Conservation (phyloP, 2,329 filamentous ascomycete species). For the Helotiales sp. region DNA sequence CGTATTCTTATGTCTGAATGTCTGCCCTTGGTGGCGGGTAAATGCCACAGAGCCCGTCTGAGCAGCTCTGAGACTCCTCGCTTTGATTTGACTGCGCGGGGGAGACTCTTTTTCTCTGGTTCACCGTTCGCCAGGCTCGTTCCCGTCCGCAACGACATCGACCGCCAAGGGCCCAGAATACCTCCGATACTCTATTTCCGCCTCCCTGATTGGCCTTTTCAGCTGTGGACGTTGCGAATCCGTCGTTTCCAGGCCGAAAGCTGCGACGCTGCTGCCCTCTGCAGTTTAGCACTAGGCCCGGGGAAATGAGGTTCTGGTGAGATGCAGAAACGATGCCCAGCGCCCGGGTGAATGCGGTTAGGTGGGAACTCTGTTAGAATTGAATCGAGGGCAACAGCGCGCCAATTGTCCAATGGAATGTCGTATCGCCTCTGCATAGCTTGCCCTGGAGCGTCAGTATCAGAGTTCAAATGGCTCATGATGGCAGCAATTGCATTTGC, state of each 20-base stretch:
- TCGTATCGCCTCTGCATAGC: neutral
- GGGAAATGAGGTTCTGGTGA: constrained; percentile 18
- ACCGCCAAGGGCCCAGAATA: neutral
- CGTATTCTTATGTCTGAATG: too few relatives aligned
- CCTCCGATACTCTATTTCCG: too few relatives aligned
- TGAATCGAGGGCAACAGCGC: constrained; percentile 11
- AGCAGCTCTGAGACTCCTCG: neutral
- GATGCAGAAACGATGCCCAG: constrained; percentile 16
- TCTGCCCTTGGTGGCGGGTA: neutral
- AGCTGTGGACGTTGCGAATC: neutral
- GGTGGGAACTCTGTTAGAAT: constrained; percentile 6
- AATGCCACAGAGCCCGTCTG: neutral
- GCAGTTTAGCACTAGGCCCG: constrained; percentile 6
- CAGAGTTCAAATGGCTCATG: neutral
- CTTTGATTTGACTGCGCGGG: neutral
- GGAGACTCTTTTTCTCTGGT: neutral
- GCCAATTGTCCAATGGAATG: constrained; percentile 17
- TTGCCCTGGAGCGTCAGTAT: neutral
- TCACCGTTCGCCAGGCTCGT: too few relatives aligned
- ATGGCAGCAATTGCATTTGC: neutral
- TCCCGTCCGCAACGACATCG: too few relatives aligned
- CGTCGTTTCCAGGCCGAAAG: neutral
- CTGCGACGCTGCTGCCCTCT: constrained; percentile 8
- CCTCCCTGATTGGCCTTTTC: neutral
- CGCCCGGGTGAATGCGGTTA: constrained; percentile 10